Base-by-base conservation (phyloP, 306 rosid genomes). In the Dalbergia cochinchinensis region DNA sequence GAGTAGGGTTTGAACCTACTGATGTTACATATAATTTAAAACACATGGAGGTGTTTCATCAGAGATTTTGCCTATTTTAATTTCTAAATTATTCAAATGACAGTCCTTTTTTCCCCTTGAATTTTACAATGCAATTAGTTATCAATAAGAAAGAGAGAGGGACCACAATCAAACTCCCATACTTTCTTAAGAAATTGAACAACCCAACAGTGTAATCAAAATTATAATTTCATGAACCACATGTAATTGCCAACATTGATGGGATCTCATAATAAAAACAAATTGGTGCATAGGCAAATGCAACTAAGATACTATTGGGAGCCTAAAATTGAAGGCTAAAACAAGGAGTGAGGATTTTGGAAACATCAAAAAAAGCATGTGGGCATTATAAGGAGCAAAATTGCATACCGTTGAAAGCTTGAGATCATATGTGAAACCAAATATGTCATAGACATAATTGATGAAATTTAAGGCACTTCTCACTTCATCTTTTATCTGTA, bases 401-500 rank as follows among this genome's bases (percentile, higher is more conserved):
- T 54, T 62, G 48, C 87, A 80, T 87, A 94, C 99, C 83, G 97
- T 92, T 16, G 99, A 94, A 85, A 94, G 88, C 86, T 94, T 94
- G 74, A 94, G 87, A 48, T 94, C 99, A 74, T 92, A 94, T 58
- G 97, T 86, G 89, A 94, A 94, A 73, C 97, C 94, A 85, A 94
- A 94, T 71, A 91, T 54, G 66, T 80, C 45, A 53, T 94, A 91
- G 55, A 78, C 87, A 78, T 92, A 83, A 69, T 90, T 64, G 83
- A 94, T 87, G 85, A 94, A 94, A 35, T 91, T 89, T 83, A 94
- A 78, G 76, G 78, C 95, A 3, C 83, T 80, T 78, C 89, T 87
- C 61, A 94, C 98, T 94, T 94, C 98, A 74, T 83, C 99, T 88
- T 94, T 94, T 77, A 92, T 80, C 98, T 92, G 87, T 18, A 59